phyloP scores from a whole-genome alignment of 306 rosid genomes.

The Purshia tridentata region DNA sequence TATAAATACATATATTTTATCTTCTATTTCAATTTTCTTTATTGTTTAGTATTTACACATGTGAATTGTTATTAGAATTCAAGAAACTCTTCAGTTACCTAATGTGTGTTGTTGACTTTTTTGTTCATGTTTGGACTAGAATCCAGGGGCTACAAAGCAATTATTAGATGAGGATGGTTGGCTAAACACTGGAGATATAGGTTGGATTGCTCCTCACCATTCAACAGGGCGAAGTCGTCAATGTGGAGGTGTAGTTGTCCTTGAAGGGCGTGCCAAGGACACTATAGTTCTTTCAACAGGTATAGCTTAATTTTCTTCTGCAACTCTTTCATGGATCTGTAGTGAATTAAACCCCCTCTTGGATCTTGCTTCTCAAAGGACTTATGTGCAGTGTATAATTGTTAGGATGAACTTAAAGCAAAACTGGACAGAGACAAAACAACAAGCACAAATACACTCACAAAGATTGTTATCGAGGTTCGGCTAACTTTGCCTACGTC shows the following conservation, averaged over 20 bases:
- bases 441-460: too few relatives aligned
- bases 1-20: too few relatives aligned
- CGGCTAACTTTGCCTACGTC: too few relatives aligned
- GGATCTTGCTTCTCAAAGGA: too few relatives aligned
- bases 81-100: not conserved
- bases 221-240: conserved; percentile 66
- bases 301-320: conserved; percentile 26
- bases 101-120: conserved; percentile 1
- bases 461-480: too few relatives aligned
- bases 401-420: too few relatives aligned
- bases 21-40: not conserved
- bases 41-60: not conserved
- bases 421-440: too few relatives aligned
- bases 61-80: not conserved
- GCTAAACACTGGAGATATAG: conserved; percentile 87
- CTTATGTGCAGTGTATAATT: too few relatives aligned
- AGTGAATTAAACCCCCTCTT: too few relatives aligned
- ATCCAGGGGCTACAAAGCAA: conserved; percentile 64
- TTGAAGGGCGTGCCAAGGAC: conserved; percentile 94
- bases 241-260: conserved; percentile 71
- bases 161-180: conserved; percentile 71
- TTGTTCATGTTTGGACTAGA: conserved; percentile 43
- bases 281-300: conserved; percentile 94
- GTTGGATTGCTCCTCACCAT: conserved; percentile 85
- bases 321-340: not conserved